Evolutionary conservation across 805 yeast genomes (phyloP), one percentile per base, ranked within the genome.

Genomic region (Barnettozyma siamensis): DNA sequence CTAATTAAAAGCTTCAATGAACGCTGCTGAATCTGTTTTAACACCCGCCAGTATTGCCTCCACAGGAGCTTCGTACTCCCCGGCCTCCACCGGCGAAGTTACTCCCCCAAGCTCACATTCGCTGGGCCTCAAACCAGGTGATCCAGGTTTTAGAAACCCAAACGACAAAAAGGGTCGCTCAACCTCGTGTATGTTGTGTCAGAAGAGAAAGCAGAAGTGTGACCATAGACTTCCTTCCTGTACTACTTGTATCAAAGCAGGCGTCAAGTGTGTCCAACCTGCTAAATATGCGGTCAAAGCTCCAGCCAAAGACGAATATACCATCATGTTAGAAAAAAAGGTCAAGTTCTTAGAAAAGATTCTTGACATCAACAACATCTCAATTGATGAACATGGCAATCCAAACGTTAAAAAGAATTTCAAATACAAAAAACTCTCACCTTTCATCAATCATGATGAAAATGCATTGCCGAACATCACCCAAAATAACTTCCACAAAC

Each of bases 201-300:
- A 76, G 48, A 72, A 73, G 55, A 59, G 81, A 37, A 76, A 76
- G 50, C 81, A 77, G 51, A 75, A 76, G 53, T 80, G 87, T 61
- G 85, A 80, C 49, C 84, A 78, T 42, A 65, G 80, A 36, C 58
- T 72, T 11, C 86, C 86, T 7, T 67, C 76, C 37, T 80, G 87
- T 51, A 75, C 84, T 5, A 77, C 79, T 32, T 80, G 87, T 60
- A 61, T 79, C 40, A 78, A 78, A 51, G 80, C 85, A 1, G 78
- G 76, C 26, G 77, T 72, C 7, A 63, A 70, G 44, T 80, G 87
- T 56, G 65, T 78, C 7, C 82, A 80, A 55, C 88, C 88, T 0
- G 78, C 74, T 5, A 69, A 77, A 38, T 79, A 79, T 47, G 70
- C 73, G 1, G 64, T 61, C 5, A 66, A 62, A 47, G 59, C 64